Conservation (phyloP, 768 basidiomycete species). For the Auriscalpium orientale region DNA sequence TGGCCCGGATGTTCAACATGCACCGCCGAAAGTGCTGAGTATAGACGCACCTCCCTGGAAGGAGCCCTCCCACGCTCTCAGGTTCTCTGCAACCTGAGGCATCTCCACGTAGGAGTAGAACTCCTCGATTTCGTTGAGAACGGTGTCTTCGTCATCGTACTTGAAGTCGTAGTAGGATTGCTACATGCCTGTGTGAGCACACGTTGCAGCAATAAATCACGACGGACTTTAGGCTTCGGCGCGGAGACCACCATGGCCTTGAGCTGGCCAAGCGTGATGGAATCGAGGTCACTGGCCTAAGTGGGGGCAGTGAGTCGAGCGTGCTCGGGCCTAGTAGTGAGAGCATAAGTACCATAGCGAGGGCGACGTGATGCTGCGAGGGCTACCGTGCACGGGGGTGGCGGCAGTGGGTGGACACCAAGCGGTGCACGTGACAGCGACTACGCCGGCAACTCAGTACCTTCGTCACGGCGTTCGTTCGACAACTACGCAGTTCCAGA, state of each 20-base stretch:
- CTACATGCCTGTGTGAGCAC: constrained; percentile 31
- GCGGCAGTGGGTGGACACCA: too few species aligned
- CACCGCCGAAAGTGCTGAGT: constrained; percentile 1
- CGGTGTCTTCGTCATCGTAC: constrained; percentile 94
- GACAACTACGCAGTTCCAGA: too few species aligned
- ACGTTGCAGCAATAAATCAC: background rate
- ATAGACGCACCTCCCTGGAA: constrained; percentile 60
- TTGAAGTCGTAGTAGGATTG: constrained; percentile 86
- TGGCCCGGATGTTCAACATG: constrained; percentile 22
- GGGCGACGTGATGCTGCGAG: too few species aligned
- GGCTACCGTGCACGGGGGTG: too few species aligned
- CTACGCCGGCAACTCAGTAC: too few species aligned
- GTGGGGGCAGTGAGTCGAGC: background rate
- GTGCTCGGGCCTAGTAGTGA: too few species aligned
- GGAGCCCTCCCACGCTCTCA: constrained; percentile 82
- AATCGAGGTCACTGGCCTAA: constrained; percentile 41
- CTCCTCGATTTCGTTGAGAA: constrained; percentile 94
- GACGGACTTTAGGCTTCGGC: constrained; percentile 67
- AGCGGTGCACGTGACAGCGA: too few species aligned
- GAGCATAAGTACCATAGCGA: too few species aligned
- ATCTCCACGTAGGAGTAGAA: constrained; percentile 98
- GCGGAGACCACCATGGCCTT: constrained; percentile 62
- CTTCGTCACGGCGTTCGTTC: too few species aligned
- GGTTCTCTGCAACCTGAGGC: constrained; percentile 80
- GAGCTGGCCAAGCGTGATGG: constrained; percentile 76